These are phyloP conservation scores for Nakaseomyces kungkrabaensis DNA, from an alignment of 1,139 yeast genomes.

Conservation along the genomic window DNA sequence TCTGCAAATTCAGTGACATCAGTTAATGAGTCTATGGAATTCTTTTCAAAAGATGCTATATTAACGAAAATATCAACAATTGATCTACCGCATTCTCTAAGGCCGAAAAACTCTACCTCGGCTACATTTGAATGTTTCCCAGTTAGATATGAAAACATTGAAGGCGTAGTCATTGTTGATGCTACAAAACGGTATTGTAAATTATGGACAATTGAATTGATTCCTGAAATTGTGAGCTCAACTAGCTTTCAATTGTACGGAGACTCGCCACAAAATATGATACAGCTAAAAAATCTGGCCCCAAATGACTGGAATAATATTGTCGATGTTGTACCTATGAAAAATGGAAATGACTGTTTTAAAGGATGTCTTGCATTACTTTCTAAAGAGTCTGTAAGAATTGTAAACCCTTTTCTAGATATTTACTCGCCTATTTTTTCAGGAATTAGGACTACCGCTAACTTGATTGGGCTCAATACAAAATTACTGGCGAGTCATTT, in stretches of 20 bases:
- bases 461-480: background rate
- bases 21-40: constrained; percentile 6
- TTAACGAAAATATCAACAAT: constrained; percentile 49
- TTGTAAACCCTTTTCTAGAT: background rate
- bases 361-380: background rate
- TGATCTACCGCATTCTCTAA: constrained; percentile 20
- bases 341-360: too few species aligned
- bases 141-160: constrained; percentile 43
- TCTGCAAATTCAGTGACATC: constrained; percentile 3
- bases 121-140: constrained; percentile 36
- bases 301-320: background rate
- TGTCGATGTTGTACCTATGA: background rate
- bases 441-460: background rate
- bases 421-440: background rate
- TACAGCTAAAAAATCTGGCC: constrained; percentile 10
- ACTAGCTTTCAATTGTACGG: constrained; percentile 22
- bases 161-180: constrained; percentile 45
- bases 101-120: background rate
- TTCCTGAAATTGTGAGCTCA: constrained; percentile 23
- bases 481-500: background rate
- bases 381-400: background rate
- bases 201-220: constrained; percentile 40
- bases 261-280: constrained; percentile 20
- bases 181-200: constrained; percentile 32
- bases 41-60: constrained; percentile 48